Evolutionary conservation across 23 red algal genomes (phyloP), one percentile per base, ranked within the genome.

Genomic region (Agarophyton chilense): DNA sequence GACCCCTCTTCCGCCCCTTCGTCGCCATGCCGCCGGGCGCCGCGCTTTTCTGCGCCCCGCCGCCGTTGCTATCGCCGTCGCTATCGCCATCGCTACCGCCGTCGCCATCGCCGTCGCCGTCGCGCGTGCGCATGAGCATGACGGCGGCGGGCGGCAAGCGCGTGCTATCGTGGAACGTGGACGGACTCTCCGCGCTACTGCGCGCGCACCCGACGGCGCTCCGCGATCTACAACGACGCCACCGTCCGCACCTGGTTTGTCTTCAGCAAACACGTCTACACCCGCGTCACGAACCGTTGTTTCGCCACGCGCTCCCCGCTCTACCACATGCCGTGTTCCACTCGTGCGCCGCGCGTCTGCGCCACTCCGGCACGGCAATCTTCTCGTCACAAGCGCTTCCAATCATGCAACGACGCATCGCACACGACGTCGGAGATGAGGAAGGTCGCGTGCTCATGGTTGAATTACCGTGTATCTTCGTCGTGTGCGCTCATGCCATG

Each of bases 101-200:
- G n/a, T n/a, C n/a, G n/a, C n/a, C n/a, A n/a, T n/a, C n/a, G n/a
- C n/a, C n/a, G n/a, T 17, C 16, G 21, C 12, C 52, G 52, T n/a
- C 16, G 12, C 21, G 11, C 52, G 52, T n/a, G 26, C 22, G 4
- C 5, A 22, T 32, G 1, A 12, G 17, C 68, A 13, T 29, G 17
- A 4, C 12, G 5, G 45, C 68, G 5, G 7, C 68, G 1, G 4
- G 4, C 68, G 47, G 39, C 13, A 47, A 74, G 25, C 33, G 21
- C 34, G 43, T 92, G 31, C 34, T 95, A 11, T 82, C 92, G 1
- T 95, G 92, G 92, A 89, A 95, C 52, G 84, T 95, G 1, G 90
- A 95, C 25, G 78, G 72, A 22, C 44, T 95, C 1, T 78, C 64
- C 4, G 46, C 60, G 1, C 63, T 95, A n/a, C n/a, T n/a, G n/a